These are phyloP conservation scores for Blastobotrys petasosporus DNA, from an alignment of 1,139 yeast species.

Conservation along the genomic window DNA sequence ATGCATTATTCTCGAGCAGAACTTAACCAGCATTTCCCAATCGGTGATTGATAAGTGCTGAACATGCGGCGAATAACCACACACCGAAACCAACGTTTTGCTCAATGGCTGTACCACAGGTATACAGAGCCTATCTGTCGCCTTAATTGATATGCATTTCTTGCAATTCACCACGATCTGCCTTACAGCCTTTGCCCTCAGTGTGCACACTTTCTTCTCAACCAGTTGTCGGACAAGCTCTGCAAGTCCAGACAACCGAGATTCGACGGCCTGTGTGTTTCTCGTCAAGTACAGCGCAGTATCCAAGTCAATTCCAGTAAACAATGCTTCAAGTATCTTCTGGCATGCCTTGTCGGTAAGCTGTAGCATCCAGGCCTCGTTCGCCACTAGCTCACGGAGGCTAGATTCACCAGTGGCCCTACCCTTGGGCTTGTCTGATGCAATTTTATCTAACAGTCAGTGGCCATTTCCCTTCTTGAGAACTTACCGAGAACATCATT, in stretches of 20 bases:
- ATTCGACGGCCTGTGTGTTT: constrained; percentile 3
- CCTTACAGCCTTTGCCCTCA: constrained; percentile 14
- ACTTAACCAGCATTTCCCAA: constrained; percentile 18
- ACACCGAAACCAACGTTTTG: constrained; percentile 14
- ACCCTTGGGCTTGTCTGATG: constrained; percentile 15
- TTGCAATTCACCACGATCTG: constrained; percentile 12
- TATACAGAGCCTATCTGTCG: constrained; percentile 11
- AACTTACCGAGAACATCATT: neutral
- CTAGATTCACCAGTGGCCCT: constrained; percentile 12
- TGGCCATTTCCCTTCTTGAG: neutral
- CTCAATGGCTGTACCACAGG: constrained; percentile 18
- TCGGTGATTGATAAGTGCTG: constrained; percentile 22
- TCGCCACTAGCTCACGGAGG: constrained; percentile 8
- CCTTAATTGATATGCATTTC: constrained; percentile 11
- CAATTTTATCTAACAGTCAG: constrained; percentile 10
- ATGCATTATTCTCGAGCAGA: constrained; percentile 6
- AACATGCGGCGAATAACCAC: constrained; percentile 19
- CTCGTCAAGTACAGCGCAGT: neutral
- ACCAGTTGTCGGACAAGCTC: constrained; percentile 13
- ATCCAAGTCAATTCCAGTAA: constrained; percentile 8
- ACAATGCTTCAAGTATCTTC: constrained; percentile 12
- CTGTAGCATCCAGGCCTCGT: constrained; percentile 3
- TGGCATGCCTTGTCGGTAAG: constrained; percentile 11
- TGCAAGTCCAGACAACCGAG: constrained; percentile 12
- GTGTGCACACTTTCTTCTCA: constrained; percentile 6